Evolutionary conservation across 139 green algal species (phyloP).

Genomic region (Asterochloris erici): DNA sequence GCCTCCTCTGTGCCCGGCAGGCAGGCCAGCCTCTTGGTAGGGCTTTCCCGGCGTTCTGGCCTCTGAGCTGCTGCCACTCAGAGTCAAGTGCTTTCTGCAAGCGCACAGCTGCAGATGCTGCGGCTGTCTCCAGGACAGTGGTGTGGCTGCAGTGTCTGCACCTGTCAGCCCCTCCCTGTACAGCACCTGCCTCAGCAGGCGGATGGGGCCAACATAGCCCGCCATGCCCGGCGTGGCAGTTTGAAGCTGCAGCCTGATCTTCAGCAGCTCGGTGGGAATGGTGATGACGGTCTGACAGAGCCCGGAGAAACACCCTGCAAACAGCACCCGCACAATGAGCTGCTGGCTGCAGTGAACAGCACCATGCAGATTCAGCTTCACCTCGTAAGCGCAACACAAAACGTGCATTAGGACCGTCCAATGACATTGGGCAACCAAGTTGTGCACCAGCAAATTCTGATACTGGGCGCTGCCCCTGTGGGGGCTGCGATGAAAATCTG

Average conservation of each 20-base stretch:
- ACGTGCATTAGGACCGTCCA: background rate
- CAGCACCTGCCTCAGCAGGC: conserved; percentile 42
- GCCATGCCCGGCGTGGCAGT: conserved; percentile 31
- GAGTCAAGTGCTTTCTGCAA: too few species aligned
- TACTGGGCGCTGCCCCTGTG: too few species aligned
- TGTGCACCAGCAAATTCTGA: too few species aligned
- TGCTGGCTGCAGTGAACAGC: background rate
- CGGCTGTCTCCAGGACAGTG: background rate
- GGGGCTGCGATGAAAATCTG: too few species aligned
- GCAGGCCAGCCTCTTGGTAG: too few species aligned
- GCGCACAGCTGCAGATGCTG: too few species aligned
- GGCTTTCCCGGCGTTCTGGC: too few species aligned
- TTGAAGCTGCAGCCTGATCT: conserved; percentile 73
- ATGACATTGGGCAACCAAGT: too few species aligned
- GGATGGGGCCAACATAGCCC: conserved; percentile 48
- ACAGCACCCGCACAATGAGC: background rate
- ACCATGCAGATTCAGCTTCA: background rate
- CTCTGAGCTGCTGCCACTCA: too few species aligned
- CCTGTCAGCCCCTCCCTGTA: conserved; percentile 44
- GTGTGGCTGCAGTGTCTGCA: background rate
- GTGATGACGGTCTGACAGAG: conserved; percentile 33
- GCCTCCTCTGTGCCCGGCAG: too few species aligned
- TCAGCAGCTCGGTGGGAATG: conserved; percentile 63
- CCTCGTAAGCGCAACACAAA: background rate
- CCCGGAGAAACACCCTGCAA: conserved; percentile 38